Conservation (phyloP, 129 eudicot species). For the Centrapalus pauciflorus region DNA sequence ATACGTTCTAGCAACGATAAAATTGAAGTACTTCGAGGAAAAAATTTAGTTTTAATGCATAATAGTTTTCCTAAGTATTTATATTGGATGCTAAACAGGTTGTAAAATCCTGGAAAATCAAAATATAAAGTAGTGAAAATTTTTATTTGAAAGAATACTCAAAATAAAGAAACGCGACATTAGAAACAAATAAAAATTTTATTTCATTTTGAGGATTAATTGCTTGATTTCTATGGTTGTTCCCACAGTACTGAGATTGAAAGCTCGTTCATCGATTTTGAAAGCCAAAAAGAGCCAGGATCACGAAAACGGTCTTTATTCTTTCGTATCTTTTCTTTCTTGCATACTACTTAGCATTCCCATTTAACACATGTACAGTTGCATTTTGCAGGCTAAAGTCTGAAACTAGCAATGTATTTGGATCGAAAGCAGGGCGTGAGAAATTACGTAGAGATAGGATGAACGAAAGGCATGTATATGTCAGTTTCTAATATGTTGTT, state of each 20-base stretch:
- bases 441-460: slow-evolving; percentile 62
- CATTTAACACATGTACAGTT: slow-evolving; percentile 14
- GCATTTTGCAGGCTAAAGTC: slow-evolving; percentile 41
- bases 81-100: no score
- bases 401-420: slow-evolving; percentile 42
- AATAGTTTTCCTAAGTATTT: no score
- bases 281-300: slow-evolving; percentile 40
- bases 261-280: slow-evolving; percentile 45
- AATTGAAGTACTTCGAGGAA: no score
- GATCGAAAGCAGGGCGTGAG: slow-evolving; percentile 76
- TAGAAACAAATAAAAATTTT: no score
- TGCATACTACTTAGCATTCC: neutral
- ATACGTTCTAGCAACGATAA: no score
- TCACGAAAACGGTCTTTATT: slow-evolving; percentile 53
- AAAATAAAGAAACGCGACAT: no score
- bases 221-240: slow-evolving; percentile 11
- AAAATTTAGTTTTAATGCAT: no score
- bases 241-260: slow-evolving; percentile 49
- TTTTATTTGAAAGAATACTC: no score
- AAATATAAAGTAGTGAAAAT: neutral
- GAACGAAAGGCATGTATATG: slow-evolving; percentile 61
- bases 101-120: no score
- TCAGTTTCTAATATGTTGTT: neutral
- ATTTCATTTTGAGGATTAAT: slow-evolving; percentile 1
- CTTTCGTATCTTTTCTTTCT: neutral